A percentile compares a stretch with the other conserved stretches of the same genome.
Evolutionary conservation across 2,329 filamentous ascomycete genomes (phyloP).

Genomic region (Penicillium sp.): DNA sequence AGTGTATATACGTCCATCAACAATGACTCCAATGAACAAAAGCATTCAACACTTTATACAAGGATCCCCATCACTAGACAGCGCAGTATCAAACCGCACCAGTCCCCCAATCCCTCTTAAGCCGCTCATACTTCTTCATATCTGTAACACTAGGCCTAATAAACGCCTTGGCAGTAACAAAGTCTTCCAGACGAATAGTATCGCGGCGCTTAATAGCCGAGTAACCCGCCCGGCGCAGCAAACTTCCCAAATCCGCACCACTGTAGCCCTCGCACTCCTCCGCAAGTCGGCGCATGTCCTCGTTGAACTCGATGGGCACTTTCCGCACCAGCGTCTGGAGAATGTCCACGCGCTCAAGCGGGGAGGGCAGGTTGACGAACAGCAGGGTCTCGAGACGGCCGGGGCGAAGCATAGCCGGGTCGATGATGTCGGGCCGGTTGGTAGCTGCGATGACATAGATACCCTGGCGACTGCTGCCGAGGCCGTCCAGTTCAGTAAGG

Average conservation of each 20-base stretch:
- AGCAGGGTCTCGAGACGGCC: slow-evolving; percentile 87
- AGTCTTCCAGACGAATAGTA: slow-evolving; percentile 54
- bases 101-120: slow-evolving; percentile 58
- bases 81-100: slow-evolving; percentile 36
- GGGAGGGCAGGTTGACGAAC: slow-evolving; percentile 83
- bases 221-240: slow-evolving; percentile 66
- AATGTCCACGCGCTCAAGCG: slow-evolving; percentile 83
- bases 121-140: slow-evolving; percentile 61
- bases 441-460: slow-evolving; percentile 96
- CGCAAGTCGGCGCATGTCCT: slow-evolving; percentile 68
- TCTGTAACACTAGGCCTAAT: slow-evolving; percentile 61
- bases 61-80: not conserved
- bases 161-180: slow-evolving; percentile 47
- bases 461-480: slow-evolving; percentile 73
- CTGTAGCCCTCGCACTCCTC: slow-evolving; percentile 79
- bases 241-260: slow-evolving; percentile 67
- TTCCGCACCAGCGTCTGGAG: slow-evolving; percentile 68
- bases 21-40: slow-evolving; percentile 7
- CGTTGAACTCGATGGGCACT: slow-evolving; percentile 58
- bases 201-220: slow-evolving; percentile 59
- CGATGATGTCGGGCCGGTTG: slow-evolving; percentile 95
- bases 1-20: not conserved
- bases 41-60: not conserved
- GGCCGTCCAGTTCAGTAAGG: slow-evolving; percentile 90
- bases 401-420: slow-evolving; percentile 90